Evolutionary conservation across 163 green algal species (phyloP), one percentile per base, ranked within the genome.

Genomic region (Prototheca wickerhamii): DNA sequence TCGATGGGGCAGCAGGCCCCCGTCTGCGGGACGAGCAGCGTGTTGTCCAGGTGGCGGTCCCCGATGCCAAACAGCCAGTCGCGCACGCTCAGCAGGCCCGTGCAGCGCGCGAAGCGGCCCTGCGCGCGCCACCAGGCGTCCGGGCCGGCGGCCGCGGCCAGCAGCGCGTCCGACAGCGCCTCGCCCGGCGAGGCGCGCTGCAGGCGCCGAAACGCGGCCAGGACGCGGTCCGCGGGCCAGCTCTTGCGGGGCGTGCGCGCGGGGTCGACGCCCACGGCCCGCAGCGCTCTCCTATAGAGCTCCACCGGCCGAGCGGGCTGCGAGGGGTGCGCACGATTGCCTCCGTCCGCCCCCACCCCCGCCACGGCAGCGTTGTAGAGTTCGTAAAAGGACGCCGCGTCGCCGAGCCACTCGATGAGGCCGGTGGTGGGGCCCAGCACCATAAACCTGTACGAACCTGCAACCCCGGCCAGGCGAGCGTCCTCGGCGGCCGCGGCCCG

Each of bases 21-120:
- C 78, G 18, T 44, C 70, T 5, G 33, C 3, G 43, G 26, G 63
- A 92, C 84, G 29, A 93, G 67, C 70, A 96, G 77, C 20, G 95
- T 83, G 78, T 96, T 96, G 81, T 95, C 87, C 42, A 90, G 65
- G 60, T 96, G 89, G 23, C 89, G 76, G 75, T 96, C 89, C 2
- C 89, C 89, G 34, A 96, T 67, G 0, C 89, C 89, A n/a, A 96
- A 51, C 59, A 95, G 59, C 65, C 90, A 84, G 34, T 84, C 84
- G n/a, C 76, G 57, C 75, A 44, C 15, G 37, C 37, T 44, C 10
- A 21, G 37, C 37, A 44, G 37, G 10, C 10, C 37, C 10, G 37
- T 15, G 37, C 10, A 44, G 37, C 37, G 37, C 37, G 37, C 37
- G 15, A 44, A 44, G 1, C 15, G 10, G 37, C 10, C 10, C 37